Evolutionary conservation across 495 filamentous ascomycete species (phyloP).

Genomic region (Amorphotheca resinae): DNA sequence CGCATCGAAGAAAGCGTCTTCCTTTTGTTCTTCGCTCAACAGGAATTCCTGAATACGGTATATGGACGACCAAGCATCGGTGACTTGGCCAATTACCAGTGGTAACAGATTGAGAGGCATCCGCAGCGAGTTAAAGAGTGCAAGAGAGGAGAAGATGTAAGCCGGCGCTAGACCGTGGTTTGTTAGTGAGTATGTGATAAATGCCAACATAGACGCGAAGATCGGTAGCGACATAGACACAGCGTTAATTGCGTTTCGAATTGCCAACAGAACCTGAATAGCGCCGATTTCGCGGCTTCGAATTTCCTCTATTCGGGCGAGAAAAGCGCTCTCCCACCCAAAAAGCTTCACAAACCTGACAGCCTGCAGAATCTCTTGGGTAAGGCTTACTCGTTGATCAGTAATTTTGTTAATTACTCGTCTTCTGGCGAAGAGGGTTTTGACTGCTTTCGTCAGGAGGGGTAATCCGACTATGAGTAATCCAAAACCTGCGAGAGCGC

Average conservation of each 20-base stretch:
- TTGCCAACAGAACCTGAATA: conserved; percentile 67
- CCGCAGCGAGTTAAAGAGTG: conserved; percentile 81
- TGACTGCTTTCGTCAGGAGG: conserved; percentile 58
- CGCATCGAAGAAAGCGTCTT: conserved; percentile 52
- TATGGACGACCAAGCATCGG: conserved; percentile 78
- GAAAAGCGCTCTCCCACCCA: conserved; percentile 83
- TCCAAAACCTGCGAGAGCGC: conserved; percentile 76
- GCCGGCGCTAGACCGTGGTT: conserved; percentile 59
- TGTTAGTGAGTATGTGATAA: conserved; percentile 82
- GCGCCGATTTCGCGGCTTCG: conserved; percentile 60
- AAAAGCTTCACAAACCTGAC: conserved; percentile 95
- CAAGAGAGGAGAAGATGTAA: conserved; percentile 80
- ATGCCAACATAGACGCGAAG: conserved; percentile 88
- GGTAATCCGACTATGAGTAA: conserved; percentile 69
- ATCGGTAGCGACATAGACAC: conserved; percentile 64
- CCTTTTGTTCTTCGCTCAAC: conserved; percentile 69
- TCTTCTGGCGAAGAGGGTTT: conserved; percentile 55
- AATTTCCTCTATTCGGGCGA: conserved; percentile 59
- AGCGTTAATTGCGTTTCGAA: conserved; percentile 75
- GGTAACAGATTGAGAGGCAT: conserved; percentile 83
- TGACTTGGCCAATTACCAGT: conserved; percentile 74
- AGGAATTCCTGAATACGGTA: conserved; percentile 79
- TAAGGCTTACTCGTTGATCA: conserved; percentile 79
- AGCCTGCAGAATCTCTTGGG: conserved; percentile 82
- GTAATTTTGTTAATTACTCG: conserved; percentile 81